Evolutionary conservation across 768 basidiomycete species (phyloP), one percentile per base, ranked within the genome.

Genomic region (Termitomyces sp.): DNA sequence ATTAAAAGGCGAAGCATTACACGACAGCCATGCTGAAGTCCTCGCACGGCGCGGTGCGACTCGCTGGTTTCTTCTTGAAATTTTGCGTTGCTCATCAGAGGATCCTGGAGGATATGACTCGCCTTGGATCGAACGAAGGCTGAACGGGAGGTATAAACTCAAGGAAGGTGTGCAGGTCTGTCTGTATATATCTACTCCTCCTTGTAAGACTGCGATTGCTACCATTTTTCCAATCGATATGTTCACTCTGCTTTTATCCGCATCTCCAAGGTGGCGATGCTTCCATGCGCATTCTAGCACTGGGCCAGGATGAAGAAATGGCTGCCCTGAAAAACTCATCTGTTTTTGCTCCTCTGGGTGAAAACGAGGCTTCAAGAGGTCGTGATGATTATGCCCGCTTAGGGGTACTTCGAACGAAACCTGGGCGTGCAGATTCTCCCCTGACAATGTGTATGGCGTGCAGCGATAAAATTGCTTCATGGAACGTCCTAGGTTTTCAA

Each of bases 21-120:
- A 95, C 63, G 95, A 97, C 64, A 86, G 81, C 51, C 95, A 98
- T 67, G 95, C 95, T 10, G 95, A 98, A 69, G 81, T 95, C 21
- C 75, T 97, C n/a, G 93, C 93, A 2, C 80, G 92, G 19, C 77
- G 95, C 30, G 85, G 86, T 9, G 83, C 87, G 0, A 66, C 87
- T 42, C 78, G 85, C 24, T 98, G 93, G 92, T 72, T 93, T 45
- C 67, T 93, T 32, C 82, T 87, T 55, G 90, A 97, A 68, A 74
- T 87, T 15, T 58, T 63, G 9, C 76, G 81, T 26, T 66, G 62
- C 42, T 50, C 49, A 1, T 28, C 24, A 17, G 45, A 53, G 3
- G 58, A 57, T 58, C 63, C 54, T 45, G 51, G 17, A 34, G 60
- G 57, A 30, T 70, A 68, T 40, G 57, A 60, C 2, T 86, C 87